These are phyloP conservation scores for Diospyros lotus DNA, from an alignment of 148 eudicot species.

Conservation along the genomic window DNA sequence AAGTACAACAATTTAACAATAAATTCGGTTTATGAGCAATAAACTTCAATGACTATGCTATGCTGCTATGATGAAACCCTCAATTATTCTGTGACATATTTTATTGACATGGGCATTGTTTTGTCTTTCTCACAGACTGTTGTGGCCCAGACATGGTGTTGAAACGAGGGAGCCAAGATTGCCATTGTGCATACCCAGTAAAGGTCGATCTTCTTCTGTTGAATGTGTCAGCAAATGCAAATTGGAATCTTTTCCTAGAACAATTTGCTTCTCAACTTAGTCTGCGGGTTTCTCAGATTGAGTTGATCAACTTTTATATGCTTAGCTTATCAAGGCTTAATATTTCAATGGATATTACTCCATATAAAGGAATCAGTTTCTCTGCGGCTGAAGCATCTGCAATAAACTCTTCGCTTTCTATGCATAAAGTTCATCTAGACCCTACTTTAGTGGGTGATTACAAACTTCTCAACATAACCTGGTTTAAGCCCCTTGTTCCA, in stretches of 20 bases:
- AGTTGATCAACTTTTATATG: slow-evolving; percentile 76
- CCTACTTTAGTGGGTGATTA: slow-evolving; percentile 72
- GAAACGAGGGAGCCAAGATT: slow-evolving; percentile 64
- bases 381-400: slow-evolving; percentile 53
- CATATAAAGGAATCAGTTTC: slow-evolving; percentile 72
- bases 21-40: neutral
- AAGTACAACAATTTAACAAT: neutral
- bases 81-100: neutral
- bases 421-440: slow-evolving; percentile 68
- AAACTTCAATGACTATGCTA: neutral
- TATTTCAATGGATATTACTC: slow-evolving; percentile 92
- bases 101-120: neutral
- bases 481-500: slow-evolving; percentile 73
- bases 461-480: slow-evolving; percentile 76
- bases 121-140: slow-evolving; percentile 54
- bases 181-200: slow-evolving; percentile 92
- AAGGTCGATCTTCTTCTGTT: slow-evolving; percentile 80
- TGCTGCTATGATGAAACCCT: neutral
- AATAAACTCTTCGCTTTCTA: slow-evolving; percentile 62
- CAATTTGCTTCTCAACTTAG: slow-evolving; percentile 73
- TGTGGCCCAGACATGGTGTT: slow-evolving; percentile 83
- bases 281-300: slow-evolving; percentile 66
- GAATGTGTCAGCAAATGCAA: slow-evolving; percentile 69
- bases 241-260: slow-evolving; percentile 66
- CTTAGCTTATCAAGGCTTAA: slow-evolving; percentile 62